Evolutionary conservation across 2,329 filamentous ascomycete species (phyloP).

Genomic region (Seiridium unicorne): DNA sequence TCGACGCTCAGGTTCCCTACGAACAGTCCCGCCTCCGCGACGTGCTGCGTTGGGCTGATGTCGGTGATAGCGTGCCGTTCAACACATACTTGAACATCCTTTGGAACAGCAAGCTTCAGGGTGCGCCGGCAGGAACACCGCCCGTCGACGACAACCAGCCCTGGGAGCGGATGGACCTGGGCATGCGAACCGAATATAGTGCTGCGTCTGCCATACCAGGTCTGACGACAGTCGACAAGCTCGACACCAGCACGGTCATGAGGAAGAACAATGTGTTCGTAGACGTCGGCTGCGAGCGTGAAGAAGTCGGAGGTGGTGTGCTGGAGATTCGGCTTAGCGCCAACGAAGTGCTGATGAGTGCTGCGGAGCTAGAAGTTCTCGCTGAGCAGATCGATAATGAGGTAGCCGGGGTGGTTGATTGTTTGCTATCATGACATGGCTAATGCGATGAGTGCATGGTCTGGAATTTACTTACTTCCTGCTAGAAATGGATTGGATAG

Average conservation of each 20-base stretch:
- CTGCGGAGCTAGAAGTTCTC: neutral
- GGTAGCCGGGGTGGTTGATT: neutral
- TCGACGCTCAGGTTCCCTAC: slow-evolving; percentile 10
- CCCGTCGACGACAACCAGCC: neutral
- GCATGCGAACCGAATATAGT: slow-evolving; percentile 12
- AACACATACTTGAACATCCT: slow-evolving; percentile 14
- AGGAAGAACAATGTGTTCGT: slow-evolving; percentile 11
- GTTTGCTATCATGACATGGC: neutral
- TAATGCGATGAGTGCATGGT: too few relatives aligned
- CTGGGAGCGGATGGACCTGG: slow-evolving; percentile 10
- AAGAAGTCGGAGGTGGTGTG: neutral
- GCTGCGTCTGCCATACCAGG: slow-evolving; percentile 7
- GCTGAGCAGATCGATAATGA: slow-evolving; percentile 7
- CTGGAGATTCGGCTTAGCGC: slow-evolving; percentile 7
- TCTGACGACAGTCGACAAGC: slow-evolving; percentile 5
- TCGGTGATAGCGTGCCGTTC: slow-evolving; percentile 8
- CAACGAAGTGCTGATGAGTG: slow-evolving; percentile 4
- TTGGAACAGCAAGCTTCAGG: slow-evolving; percentile 8
- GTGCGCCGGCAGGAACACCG: neutral
- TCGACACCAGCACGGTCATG: slow-evolving; percentile 7
- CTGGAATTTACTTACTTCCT: too few relatives aligned
- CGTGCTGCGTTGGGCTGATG: slow-evolving; percentile 9
- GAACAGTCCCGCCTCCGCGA: slow-evolving; percentile 13
- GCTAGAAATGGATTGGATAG: too few relatives aligned
- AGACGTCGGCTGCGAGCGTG: slow-evolving; percentile 5